Evolutionary conservation across 2,329 filamentous ascomycete species (phyloP).

Genomic region (Fusarium tjaetaba): DNA sequence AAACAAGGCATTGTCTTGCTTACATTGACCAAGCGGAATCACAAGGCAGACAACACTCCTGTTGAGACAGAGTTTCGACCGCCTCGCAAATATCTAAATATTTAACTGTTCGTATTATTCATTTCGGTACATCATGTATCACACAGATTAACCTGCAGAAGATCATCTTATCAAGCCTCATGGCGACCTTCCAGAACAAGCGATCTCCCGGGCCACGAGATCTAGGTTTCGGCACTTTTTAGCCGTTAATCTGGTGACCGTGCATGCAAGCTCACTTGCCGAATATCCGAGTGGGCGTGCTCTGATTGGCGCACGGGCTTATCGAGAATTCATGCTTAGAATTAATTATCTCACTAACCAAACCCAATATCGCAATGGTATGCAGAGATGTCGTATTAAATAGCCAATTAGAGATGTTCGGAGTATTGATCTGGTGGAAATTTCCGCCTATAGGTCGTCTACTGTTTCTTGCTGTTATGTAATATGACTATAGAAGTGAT

Average conservation of each 20-base stretch:
- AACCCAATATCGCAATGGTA: background rate
- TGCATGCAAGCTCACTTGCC: background rate
- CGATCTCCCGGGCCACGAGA: background rate
- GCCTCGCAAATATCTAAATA: fast-evolving
- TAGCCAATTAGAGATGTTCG: fast-evolving
- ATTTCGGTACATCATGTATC: no score
- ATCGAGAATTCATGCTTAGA: conserved; percentile 2
- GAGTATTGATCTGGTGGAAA: background rate
- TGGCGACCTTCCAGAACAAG: conserved; percentile 1
- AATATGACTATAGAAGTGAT: no score
- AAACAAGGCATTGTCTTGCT: background rate
- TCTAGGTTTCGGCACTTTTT: background rate
- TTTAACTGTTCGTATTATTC: no score
- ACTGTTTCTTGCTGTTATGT: no score
- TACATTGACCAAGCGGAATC: fast-evolving
- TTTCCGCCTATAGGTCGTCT: background rate
- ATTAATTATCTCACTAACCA: background rate
- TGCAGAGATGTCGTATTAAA: background rate
- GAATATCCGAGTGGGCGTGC: background rate
- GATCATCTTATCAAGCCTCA: background rate
- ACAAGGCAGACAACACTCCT: no score
- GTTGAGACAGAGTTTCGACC: fast-evolving
- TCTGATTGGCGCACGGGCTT: background rate
- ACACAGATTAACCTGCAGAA: background rate
- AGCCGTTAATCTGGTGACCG: background rate